Evolutionary conservation across 1,139 yeast species (phyloP), one percentile per base, ranked within the genome.

Genomic region (Lodderomyces jiufengensis): DNA sequence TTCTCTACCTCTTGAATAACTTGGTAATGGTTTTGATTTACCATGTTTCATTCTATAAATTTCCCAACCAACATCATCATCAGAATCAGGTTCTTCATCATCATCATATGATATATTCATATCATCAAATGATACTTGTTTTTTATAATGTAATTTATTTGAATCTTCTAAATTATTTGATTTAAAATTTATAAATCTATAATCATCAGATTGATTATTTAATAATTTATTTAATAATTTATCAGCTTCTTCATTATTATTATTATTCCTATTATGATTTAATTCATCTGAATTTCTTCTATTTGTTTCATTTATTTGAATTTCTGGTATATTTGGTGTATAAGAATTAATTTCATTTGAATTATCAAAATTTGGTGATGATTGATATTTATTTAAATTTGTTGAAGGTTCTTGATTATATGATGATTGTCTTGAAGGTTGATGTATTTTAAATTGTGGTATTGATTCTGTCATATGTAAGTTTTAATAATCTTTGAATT

Each of bases 51-150:
- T 21, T 24, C 25, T 34, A 27, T 41, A 38, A 9, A 42, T 23
- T 29, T 45, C 46, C 48, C 49, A 43, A 9, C 48, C 47, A 9
- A 41, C 37, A 26, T 45, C 45, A 24, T 44, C 51, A 36, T 45
- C 44, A 31, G 42, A 39, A 13, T 46, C 40, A 32, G 44, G 47
- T 23, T 38, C 41, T 12, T 40, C 42, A 32, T 51, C 52, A 27
- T 32, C 35, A 24, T 46, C 48, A 32, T 41, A 44, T 14, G 42
- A 40, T 16, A 52, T 27, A 34, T 53, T 43, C 5, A 54, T 44
- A 11, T 56, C 52, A 41, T 54, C 57, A 38, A 54, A 54, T 1
- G 57, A 49, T 5, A 54, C 53, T 27, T 49, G 41, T 24, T 50
- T 49, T 3, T 35, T 31, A 31, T 43, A 51, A 14, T 44, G 38